Percentiles rank a stretch among this genome's conserved stretches.
These are phyloP conservation scores for Linum lewisii DNA, from an alignment of 345 rosid genomes.

Conservation along the genomic window DNA sequence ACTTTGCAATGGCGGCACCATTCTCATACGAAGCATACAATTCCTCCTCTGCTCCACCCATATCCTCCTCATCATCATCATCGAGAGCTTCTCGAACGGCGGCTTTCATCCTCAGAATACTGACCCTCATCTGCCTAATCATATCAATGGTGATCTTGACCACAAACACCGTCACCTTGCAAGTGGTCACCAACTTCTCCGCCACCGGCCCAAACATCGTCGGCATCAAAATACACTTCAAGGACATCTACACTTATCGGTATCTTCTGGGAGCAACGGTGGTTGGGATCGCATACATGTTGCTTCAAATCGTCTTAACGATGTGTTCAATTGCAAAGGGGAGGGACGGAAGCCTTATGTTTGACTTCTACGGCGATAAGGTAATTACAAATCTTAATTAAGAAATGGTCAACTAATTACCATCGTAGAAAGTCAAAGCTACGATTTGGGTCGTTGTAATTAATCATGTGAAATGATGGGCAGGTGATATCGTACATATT, in stretches of 20 bases:
- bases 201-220: neutral
- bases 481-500: conserved; percentile 35
- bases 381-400: conserved; percentile 3
- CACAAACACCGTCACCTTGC: neutral
- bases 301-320: conserved; percentile 15
- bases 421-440: too few relatives aligned
- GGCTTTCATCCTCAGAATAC: conserved; percentile 2
- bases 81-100: conserved; percentile 6
- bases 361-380: conserved; percentile 32
- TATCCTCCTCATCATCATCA: neutral
- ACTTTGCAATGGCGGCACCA: neutral
- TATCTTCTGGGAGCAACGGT: conserved; percentile 25
- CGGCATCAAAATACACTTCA: conserved; percentile 7
- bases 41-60: neutral
- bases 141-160: conserved; percentile 9
- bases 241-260: conserved; percentile 22
- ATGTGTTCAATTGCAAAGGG: conserved; percentile 14
- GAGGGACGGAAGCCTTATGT: conserved; percentile 7
- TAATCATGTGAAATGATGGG: neutral
- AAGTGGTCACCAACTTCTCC: neutral
- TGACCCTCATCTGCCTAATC: conserved; percentile 10
- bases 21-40: neutral
- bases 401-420: too few relatives aligned
- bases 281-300: conserved; percentile 22
- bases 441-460: neutral